Evolutionary conservation across 169 alveolate species (phyloP).

Genomic region (Eimeria acervulina): DNA sequence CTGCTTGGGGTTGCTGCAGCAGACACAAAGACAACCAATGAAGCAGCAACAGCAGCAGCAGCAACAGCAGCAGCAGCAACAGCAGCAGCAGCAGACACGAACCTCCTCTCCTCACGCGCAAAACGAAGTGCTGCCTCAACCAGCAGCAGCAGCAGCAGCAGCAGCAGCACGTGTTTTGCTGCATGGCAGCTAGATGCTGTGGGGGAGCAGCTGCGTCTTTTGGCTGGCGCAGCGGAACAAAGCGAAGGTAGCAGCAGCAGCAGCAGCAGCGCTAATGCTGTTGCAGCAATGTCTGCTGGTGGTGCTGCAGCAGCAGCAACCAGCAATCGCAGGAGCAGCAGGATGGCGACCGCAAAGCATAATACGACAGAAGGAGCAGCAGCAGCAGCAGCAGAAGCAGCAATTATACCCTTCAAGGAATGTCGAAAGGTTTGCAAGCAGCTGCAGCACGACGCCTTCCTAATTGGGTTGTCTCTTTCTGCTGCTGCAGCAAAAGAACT

Average conservation of each 20-base stretch:
- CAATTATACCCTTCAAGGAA: neutral
- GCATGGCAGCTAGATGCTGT: constrained; percentile 26
- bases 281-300: constrained; percentile 6
- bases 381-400: constrained; percentile 50
- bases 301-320: neutral
- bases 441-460: constrained; percentile 14
- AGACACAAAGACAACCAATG: neutral
- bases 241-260: neutral
- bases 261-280: neutral
- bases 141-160: constrained; percentile 43
- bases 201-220: neutral
- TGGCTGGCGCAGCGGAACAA: neutral
- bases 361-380: constrained; percentile 9
- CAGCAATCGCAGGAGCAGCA: neutral
- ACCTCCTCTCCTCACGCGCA: no score
- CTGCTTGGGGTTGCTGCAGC: neutral
- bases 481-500: neutral
- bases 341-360: neutral
- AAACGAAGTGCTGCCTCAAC: no score
- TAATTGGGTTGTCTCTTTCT: neutral
- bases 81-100: neutral
- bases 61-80: neutral
- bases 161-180: neutral
- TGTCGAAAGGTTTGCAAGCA: neutral
- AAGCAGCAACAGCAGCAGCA: neutral